phyloP scores from a whole-genome alignment of 2,329 filamentous ascomycete species.

The Aspergillus vadensis region DNA sequence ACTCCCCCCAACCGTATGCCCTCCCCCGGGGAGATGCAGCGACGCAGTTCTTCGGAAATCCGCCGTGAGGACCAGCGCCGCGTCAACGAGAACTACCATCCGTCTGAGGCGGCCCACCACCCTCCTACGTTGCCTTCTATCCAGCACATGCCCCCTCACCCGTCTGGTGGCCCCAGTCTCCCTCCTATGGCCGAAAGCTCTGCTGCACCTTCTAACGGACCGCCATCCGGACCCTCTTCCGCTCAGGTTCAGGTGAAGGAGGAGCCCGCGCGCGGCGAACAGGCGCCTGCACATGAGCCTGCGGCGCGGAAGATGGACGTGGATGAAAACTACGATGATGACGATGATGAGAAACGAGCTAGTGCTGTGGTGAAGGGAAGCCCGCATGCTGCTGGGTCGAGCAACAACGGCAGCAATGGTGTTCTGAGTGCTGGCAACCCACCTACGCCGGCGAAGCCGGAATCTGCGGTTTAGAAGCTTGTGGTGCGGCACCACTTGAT shows the following conservation, averaged over 20 bases:
- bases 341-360: slow-evolving; percentile 74
- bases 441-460: slow-evolving; percentile 35
- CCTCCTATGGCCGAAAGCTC: slow-evolving; percentile 56
- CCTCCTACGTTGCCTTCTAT: slow-evolving; percentile 62
- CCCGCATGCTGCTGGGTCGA: slow-evolving; percentile 34
- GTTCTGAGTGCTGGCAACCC: slow-evolving; percentile 29
- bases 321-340: slow-evolving; percentile 96
- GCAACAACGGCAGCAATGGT: slow-evolving; percentile 30
- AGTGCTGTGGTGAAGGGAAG: slow-evolving; percentile 36
- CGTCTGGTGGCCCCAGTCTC: slow-evolving; percentile 57
- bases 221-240: slow-evolving; percentile 39
- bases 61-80: slow-evolving; percentile 71
- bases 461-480: slow-evolving; percentile 29
- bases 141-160: slow-evolving; percentile 46
- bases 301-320: slow-evolving; percentile 95
- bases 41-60: slow-evolving; percentile 75
- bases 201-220: slow-evolving; percentile 44
- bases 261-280: slow-evolving; percentile 54
- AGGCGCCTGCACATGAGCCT: slow-evolving; percentile 68
- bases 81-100: slow-evolving; percentile 78
- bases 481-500: slow-evolving; percentile 4
- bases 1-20: slow-evolving; percentile 60
- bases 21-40: slow-evolving; percentile 68
- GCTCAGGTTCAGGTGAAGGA: slow-evolving; percentile 60
- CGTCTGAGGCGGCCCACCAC: slow-evolving; percentile 89